These are phyloP conservation scores for Tagetes erecta DNA, from an alignment of 129 eudicot genomes.

Conservation along the genomic window DNA sequence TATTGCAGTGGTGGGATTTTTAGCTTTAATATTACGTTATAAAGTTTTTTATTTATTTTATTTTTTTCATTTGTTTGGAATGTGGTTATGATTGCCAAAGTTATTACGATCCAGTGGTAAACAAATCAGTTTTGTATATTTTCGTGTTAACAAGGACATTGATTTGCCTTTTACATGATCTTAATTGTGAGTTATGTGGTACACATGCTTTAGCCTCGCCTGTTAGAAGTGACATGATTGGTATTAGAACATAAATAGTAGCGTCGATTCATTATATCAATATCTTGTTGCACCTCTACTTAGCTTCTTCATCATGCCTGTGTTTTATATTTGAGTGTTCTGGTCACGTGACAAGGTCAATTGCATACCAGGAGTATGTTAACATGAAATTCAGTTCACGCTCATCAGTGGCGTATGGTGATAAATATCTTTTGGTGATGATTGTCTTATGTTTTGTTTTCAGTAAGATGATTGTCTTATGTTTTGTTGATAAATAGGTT, in stretches of 20 bases:
- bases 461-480: slow-evolving; percentile 1
- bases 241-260: neutral
- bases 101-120: neutral
- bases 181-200: neutral
- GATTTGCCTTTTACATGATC: too few relatives aligned
- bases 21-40: slow-evolving; percentile 10
- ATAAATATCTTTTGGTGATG: neutral
- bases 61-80: neutral
- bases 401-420: neutral
- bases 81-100: neutral
- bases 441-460: neutral
- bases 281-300: too few relatives aligned
- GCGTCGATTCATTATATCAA: too few relatives aligned
- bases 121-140: neutral
- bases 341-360: neutral
- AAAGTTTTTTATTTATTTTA: neutral
- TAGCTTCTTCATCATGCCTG: too few relatives aligned
- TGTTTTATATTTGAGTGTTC: neutral
- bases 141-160: too few relatives aligned
- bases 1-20: neutral
- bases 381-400: neutral
- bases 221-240: neutral
- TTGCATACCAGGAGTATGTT: neutral
- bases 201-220: neutral
- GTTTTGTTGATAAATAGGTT: slow-evolving; percentile 45